These are phyloP conservation scores for Monosiga brevicollis DNA, from an alignment of 78 protist species.

Conservation along the genomic window DNA sequence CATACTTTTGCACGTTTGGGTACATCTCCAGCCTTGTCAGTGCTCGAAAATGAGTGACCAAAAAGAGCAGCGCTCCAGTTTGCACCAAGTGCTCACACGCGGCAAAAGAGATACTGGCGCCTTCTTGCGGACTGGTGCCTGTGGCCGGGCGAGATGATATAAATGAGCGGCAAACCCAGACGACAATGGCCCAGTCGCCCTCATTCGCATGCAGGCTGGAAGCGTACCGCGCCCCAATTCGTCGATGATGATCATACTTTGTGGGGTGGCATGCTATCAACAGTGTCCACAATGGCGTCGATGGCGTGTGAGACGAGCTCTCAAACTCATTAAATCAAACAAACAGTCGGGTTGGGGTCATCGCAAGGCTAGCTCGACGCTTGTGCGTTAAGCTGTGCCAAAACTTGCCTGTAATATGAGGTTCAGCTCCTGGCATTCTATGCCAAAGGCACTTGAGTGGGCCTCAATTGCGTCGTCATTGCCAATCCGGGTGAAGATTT, in stretches of 20 bases:
- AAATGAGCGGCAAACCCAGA: too few relatives aligned
- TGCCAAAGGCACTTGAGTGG: too few relatives aligned
- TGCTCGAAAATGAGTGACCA: neutral
- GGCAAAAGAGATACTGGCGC: too few relatives aligned
- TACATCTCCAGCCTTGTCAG: neutral
- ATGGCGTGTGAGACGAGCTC: constrained; percentile 25
- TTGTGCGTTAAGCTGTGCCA: too few relatives aligned
- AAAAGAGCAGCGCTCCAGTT: neutral
- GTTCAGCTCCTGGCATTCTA: too few relatives aligned
- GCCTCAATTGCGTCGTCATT: constrained; percentile 23
- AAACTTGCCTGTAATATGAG: too few relatives aligned
- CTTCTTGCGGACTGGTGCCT: too few relatives aligned
- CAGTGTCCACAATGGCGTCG: constrained; percentile 16
- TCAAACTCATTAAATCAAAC: neutral
- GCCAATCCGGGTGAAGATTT: constrained; percentile 30
- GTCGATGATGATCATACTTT: constrained; percentile 41
- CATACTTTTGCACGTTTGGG: neutral
- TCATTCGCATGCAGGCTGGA: neutral
- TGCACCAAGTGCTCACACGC: neutral
- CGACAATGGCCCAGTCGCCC: neutral
- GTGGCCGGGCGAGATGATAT: too few relatives aligned
- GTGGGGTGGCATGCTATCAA: neutral
- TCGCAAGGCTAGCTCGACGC: too few relatives aligned
- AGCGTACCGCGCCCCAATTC: constrained; percentile 60
- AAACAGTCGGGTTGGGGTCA: too few relatives aligned